A percentile compares a stretch with the other conserved stretches of the same genome.
phyloP scores from a whole-genome alignment of 2,329 filamentous ascomycete species.

The Scorias spongiosa region DNA sequence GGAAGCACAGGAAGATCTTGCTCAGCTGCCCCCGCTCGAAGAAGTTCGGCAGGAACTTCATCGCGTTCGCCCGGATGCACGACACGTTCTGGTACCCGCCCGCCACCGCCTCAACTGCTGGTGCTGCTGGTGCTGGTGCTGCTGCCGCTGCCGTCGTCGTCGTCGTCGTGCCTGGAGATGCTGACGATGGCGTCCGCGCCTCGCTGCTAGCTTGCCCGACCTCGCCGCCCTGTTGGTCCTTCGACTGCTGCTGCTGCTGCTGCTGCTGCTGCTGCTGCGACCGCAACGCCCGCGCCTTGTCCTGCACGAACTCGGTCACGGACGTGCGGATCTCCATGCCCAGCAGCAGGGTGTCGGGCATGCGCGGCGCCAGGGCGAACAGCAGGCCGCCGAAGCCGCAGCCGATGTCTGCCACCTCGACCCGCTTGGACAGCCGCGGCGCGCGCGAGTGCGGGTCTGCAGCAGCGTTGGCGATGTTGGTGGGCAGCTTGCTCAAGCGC shows the following conservation, averaged over 20 bases:
- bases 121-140: conserved; percentile 1
- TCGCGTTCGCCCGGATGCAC: conserved; percentile 82
- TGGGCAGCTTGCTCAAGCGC: background rate
- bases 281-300: conserved; percentile 70
- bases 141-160: conserved; percentile 1
- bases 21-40: conserved; percentile 66
- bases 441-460: background rate
- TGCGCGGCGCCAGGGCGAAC: conserved; percentile 64
- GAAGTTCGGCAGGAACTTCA: conserved; percentile 99
- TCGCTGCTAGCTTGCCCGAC: conserved; percentile 1
- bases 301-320: conserved; percentile 80
- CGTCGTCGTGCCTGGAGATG: background rate
- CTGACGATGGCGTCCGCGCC: conserved; percentile 1
- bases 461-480: background rate
- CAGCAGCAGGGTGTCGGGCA: conserved; percentile 71
- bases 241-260: conserved; percentile 22
- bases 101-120: conserved; percentile 10
- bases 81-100: conserved; percentile 68
- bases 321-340: conserved; percentile 87
- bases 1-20: conserved; percentile 96
- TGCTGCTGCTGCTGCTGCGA: conserved; percentile 33
- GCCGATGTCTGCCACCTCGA: conserved; percentile 91
- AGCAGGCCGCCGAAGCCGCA: conserved; percentile 90
- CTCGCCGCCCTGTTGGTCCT: too few species aligned
- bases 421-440: conserved; percentile 41